Percentiles rank a stretch among this genome's conserved stretches.
phyloP scores from a whole-genome alignment of 2,329 filamentous ascomycete genomes.

The Fonsecaea erecta region DNA sequence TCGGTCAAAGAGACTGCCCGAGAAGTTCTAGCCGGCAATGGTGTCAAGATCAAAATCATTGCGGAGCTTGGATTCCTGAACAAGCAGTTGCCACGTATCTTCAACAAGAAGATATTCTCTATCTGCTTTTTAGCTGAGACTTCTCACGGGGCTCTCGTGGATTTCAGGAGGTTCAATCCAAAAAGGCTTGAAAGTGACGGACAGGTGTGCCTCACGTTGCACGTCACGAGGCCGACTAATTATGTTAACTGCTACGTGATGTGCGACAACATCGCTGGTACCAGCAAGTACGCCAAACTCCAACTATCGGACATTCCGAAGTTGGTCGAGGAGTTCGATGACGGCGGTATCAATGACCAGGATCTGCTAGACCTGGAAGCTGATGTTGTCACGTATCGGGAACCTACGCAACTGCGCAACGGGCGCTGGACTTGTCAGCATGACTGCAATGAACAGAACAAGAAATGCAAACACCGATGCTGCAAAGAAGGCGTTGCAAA shows the following conservation, averaged over 20 bases:
- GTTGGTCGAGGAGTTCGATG: slow-evolving; percentile 58
- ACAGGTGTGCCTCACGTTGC: slow-evolving; percentile 63
- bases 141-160: slow-evolving; percentile 68
- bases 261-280: slow-evolving; percentile 81
- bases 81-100: slow-evolving; percentile 62
- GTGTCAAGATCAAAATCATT: slow-evolving; percentile 65
- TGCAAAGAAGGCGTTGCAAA: slow-evolving; percentile 73
- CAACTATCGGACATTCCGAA: slow-evolving; percentile 53
- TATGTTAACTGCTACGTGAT: slow-evolving; percentile 71
- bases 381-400: slow-evolving; percentile 30
- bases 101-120: slow-evolving; percentile 67
- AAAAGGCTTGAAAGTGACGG: slow-evolving; percentile 67
- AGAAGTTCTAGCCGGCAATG: slow-evolving; percentile 45
- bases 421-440: slow-evolving; percentile 78
- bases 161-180: slow-evolving; percentile 69
- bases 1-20: slow-evolving; percentile 57
- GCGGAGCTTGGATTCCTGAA: slow-evolving; percentile 75
- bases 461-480: slow-evolving; percentile 71
- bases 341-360: slow-evolving; percentile 58
- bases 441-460: slow-evolving; percentile 64
- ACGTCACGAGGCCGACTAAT: slow-evolving; percentile 60
- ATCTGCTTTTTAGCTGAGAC: slow-evolving; percentile 76
- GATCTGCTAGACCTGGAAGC: slow-evolving; percentile 55
- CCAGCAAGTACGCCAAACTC: slow-evolving; percentile 58
- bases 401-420: slow-evolving; percentile 64